Base-by-base conservation (phyloP, 441 rosid species). In the Sinapis alba region DNA sequence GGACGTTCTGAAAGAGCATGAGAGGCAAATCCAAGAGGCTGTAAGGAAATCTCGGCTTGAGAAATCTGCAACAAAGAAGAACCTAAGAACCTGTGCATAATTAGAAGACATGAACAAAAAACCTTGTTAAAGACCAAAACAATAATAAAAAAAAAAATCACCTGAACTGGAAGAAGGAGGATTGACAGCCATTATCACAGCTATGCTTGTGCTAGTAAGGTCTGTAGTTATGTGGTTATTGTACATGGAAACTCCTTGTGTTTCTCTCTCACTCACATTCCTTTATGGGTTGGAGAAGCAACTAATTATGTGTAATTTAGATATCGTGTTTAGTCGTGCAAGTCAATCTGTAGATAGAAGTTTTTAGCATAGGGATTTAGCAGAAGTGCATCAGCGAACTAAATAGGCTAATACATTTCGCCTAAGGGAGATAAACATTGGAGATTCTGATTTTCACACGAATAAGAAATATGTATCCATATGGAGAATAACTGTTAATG, bases 11-110 rank as follows among this genome's bases (percentile, higher is more conserved):
- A 90, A 79, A 81, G 99, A 91, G 59, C 99, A 96, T 59, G 99
- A 93, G 81, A 90, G 91, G 76, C 97, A 89, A 79, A 91, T 96
- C 79, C 98, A 91, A 79, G 91, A 90, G n/a, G 99, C 97, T 50
- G 95, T 96, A 36, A 89, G 97, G 7, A 88, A 89, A 80, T 87
- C 97, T 0, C 85, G 94, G 8, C 67, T 84, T 15, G 98, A 88
- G 71, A 91, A 89, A 74, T 83, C 84, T 0, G 85, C 82, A 67
- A 82, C 87, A 62, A 87, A 68, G 74, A 77, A 73, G 45, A 83
- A 78, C 23, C 18, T 69, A 77, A 78, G 24, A 68, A 61, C 45
- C 56, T 64, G 75, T 68, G 59, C 23, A 66, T 67, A 50, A 54
- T 2, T 6, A 30, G 74, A 78, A 74, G 68, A 76, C 41, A 73